Conservation (phyloP, 495 filamentous ascomycete species). For the Tricharina praecox region DNA sequence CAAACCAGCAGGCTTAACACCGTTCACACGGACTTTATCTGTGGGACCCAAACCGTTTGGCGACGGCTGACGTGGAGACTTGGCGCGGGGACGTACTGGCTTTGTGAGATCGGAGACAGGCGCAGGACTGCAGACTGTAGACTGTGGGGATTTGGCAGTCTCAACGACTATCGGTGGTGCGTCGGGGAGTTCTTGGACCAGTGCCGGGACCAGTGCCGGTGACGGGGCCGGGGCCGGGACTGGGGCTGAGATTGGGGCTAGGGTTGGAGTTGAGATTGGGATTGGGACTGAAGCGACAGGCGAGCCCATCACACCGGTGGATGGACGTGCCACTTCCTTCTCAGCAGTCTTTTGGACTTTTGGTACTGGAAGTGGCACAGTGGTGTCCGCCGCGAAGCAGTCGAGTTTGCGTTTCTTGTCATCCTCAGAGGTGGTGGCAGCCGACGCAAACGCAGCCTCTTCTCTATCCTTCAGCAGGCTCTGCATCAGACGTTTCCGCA, state of each 20-base stretch:
- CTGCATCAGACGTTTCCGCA: conserved; percentile 24
- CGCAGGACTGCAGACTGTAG: too few relatives aligned
- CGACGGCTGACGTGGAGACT: background rate
- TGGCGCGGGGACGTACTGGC: conserved; percentile 16
- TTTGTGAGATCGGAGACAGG: too few relatives aligned
- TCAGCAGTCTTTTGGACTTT: conserved; percentile 16
- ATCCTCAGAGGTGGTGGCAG: conserved; percentile 1
- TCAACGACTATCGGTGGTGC: too few relatives aligned
- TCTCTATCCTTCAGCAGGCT: conserved; percentile 21
- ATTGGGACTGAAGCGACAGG: too few relatives aligned
- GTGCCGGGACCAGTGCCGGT: too few relatives aligned
- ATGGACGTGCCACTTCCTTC: background rate
- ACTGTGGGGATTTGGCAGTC: too few relatives aligned
- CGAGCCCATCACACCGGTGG: too few relatives aligned
- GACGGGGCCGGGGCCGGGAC: too few relatives aligned
- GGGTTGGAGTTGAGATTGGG: too few relatives aligned
- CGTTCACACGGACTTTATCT: conserved; percentile 15
- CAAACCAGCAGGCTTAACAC: conserved; percentile 15
- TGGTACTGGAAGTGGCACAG: conserved; percentile 6
- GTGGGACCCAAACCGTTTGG: conserved; percentile 7
- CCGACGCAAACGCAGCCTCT: conserved; percentile 11
- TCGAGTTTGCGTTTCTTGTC: conserved; percentile 22
- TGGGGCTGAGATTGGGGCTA: too few relatives aligned
- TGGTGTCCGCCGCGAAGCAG: conserved; percentile 2
- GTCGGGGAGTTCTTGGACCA: too few relatives aligned